Base-by-base conservation (phyloP, 2,329 filamentous ascomycete genomes). In the Phyllosticta citriasiana region DNA sequence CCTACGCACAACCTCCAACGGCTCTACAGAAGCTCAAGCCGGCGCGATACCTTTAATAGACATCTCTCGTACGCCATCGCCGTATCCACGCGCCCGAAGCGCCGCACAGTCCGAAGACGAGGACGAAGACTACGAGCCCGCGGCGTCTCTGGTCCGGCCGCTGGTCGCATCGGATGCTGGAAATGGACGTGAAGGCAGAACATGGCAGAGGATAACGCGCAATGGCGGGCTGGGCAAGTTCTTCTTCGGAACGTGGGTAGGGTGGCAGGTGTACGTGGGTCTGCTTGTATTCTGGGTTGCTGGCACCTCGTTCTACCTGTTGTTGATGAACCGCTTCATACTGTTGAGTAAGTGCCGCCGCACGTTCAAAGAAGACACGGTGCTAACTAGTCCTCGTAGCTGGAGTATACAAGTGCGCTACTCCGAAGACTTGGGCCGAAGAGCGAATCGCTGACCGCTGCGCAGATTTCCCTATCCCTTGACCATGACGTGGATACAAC, bases 391-490 rank as follows among this genome's bases (percentile, higher is more conserved):
- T 19, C 24, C n/a, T 22, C 50, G 24, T 19, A 74, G 73, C 77
- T 61, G 78, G 78, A 57, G 74, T 78, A 27, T 79, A 75, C 66
- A 76, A 75, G 71, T 74, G 60, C 60, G 68, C 35, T n/a, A 3
- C n/a, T 0, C 33, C 14, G 3, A n/a, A n/a, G 5, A 47, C 5
- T n/a, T n/a, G 40, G 40, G 27, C 12, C 10, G 24, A 33, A 19
- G 14, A 27, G n/a, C 54, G n/a, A 22, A 19, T 9, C 24, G 54
- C 54, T 55, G 54, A 57, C 55, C 27, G 24, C 7, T n/a, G 1
- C 16, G 40, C 66, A 81, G 78, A 65, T 82, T 83, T 63, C 77
- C 77, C 1, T 82, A 80, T 63, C 80, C 80, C 14, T 70, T 82
- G 30, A 77, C 79, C 8, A 74, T 77, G 57, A 81, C 80, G 0